Evolutionary conservation across 1,284 basidiomycete genomes (phyloP), one percentile per base, ranked within the genome.

Genomic region (Cutaneotrichosporon mucoides): DNA sequence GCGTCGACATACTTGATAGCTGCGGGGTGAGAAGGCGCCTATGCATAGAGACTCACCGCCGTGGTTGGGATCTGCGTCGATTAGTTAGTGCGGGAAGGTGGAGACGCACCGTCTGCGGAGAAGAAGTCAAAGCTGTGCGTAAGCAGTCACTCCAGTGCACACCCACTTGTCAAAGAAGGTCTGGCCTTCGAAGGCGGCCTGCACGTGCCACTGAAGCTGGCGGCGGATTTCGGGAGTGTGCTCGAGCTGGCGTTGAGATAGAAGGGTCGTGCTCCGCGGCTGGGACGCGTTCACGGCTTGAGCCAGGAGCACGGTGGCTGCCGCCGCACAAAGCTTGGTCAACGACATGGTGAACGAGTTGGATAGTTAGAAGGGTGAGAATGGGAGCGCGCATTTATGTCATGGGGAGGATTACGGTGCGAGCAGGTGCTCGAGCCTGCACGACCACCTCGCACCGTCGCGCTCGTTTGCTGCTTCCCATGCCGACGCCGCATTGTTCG

Each of bases 81-180:
- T 24, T 16, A 4, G 38, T 57, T 52, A 63, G 60, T 48, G 24
- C 12, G 10, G 16, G 34, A 3, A 34, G 36, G 36, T 61, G 15
- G n/a, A 53, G 15, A 24, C 44, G 11, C 52, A 74, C 72, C 72
- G 6, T 61, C 33, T 35, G 61, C 57, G 10, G 53, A 59, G 52
- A 66, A 75, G 50, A 73, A 76, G 38, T 72, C 65, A 63, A 72
- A 75, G 6, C 71, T 71, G 56, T 24, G 7, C 35, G 44, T 11
- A 46, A 15, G 50, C n/a, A 12, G 3, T 16, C n/a, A n/a, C 13
- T 2, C 5, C 8, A 4, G 8, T 8, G 33, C 6, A 10, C n/a
- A 64, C 69, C 57, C 50, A 73, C 70, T 67, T 71, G 54, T 76
- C 71, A 54, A 78, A 78, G 63, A 78, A 78, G 0, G 72, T 73